A percentile compares a stretch with the other conserved stretches of the same genome.
Evolutionary conservation across 176 grass and related monocot genomes (phyloP).

Genomic region (Oryza punctata): DNA sequence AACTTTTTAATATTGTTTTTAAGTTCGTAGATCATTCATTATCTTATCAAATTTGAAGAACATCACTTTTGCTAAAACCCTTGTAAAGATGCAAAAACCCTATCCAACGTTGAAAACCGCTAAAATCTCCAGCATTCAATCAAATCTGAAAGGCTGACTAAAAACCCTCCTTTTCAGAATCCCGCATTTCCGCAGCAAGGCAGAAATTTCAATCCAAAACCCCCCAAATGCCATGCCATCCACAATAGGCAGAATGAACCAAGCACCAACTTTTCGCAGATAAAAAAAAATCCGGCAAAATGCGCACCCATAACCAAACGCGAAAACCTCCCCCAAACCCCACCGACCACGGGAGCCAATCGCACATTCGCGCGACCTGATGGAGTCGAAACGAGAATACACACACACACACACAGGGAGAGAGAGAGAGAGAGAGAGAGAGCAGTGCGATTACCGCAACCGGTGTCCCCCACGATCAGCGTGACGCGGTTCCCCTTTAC

Average conservation of each 20-base stretch:
- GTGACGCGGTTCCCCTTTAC: constrained; percentile 83
- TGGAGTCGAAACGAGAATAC: neutral
- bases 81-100: neutral
- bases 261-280: neutral
- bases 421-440: neutral
- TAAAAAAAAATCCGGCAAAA: neutral
- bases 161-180: neutral
- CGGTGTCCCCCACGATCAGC: constrained; percentile 81
- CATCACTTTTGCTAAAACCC: neutral
- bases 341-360: neutral
- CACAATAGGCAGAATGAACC: neutral
- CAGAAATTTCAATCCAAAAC: constrained; percentile 13
- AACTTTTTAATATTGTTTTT: neutral
- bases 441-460: constrained; percentile 62
- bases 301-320: neutral
- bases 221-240: neutral
- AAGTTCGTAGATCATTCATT: no score
- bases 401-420: no score
- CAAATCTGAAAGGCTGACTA: neutral
- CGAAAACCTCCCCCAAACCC: constrained; percentile 3
- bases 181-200: neutral
- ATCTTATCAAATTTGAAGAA: neutral
- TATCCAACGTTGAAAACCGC: neutral
- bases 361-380: neutral
- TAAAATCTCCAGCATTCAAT: neutral